A percentile compares a stretch with the other conserved stretches of the same genome.
These are phyloP conservation scores for Nakataea oryzae DNA, from an alignment of 2,329 filamentous ascomycete species.

Conservation along the genomic window DNA sequence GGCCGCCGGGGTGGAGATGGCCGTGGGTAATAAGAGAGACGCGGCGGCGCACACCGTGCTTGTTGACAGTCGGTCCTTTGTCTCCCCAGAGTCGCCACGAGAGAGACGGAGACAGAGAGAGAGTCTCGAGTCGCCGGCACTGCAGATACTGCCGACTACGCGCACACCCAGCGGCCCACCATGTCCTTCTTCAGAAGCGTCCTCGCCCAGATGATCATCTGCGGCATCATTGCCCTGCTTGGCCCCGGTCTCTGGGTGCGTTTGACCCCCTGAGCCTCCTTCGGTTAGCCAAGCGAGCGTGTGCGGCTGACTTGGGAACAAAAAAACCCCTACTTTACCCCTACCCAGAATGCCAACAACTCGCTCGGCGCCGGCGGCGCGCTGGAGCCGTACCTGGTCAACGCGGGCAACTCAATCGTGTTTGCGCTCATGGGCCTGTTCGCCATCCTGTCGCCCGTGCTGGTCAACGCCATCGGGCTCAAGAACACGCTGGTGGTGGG, in stretches of 20 bases:
- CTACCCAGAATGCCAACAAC: constrained; percentile 56
- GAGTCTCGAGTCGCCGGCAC: too few relatives aligned
- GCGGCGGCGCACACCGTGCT: too few relatives aligned
- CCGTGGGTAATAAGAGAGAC: neutral
- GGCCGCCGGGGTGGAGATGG: too few relatives aligned
- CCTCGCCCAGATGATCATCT: constrained; percentile 4
- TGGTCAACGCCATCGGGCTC: constrained; percentile 60
- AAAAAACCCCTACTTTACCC: too few relatives aligned
- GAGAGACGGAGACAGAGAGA: too few relatives aligned
- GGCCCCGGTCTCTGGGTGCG: constrained; percentile 2
- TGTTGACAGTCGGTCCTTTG: neutral
- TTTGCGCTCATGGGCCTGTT: constrained; percentile 6
- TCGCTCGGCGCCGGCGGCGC: constrained; percentile 60
- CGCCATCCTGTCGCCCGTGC: constrained; percentile 6
- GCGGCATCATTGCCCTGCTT: neutral
- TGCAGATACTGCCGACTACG: neutral
- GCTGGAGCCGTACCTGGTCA: constrained; percentile 23
- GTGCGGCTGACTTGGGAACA: constrained; percentile 52
- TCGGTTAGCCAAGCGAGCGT: constrained; percentile 41
- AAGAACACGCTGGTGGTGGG: constrained; percentile 38
- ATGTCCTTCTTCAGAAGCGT: constrained; percentile 2
- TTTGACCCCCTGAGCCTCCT: constrained; percentile 31
- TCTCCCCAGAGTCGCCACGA: too few relatives aligned
- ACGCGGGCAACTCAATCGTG: constrained; percentile 4
- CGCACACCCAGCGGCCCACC: too few relatives aligned